These are phyloP conservation scores for Phycomyces blakesleeanus DNA, from an alignment of 192 early-diverging fungal species.

Conservation along the genomic window DNA sequence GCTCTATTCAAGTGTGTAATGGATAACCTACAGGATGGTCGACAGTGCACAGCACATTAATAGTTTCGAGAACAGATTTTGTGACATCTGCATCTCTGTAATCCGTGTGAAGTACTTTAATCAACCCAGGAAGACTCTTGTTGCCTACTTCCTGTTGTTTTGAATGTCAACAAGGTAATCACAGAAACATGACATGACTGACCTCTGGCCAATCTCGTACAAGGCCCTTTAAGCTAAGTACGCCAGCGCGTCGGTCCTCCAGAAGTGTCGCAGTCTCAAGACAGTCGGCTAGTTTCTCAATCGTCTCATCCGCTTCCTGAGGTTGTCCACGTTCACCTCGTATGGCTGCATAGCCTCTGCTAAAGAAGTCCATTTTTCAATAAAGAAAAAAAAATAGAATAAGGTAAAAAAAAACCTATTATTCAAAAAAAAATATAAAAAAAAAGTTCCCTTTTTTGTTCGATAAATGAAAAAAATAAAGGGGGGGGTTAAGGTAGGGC, in stretches of 20 bases:
- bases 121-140: slow-evolving; percentile 67
- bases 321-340: slow-evolving; percentile 60
- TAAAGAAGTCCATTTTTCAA: slow-evolving; percentile 56
- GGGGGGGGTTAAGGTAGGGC: too few species aligned
- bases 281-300: slow-evolving; percentile 81
- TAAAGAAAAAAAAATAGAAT: slow-evolving; percentile 2
- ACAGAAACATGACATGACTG: not conserved
- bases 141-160: slow-evolving; percentile 76
- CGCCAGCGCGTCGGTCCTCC: slow-evolving; percentile 88
- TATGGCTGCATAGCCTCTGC: slow-evolving; percentile 58
- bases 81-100: slow-evolving; percentile 80
- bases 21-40: slow-evolving; percentile 19
- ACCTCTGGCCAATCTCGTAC: slow-evolving; percentile 79
- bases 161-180: too few species aligned
- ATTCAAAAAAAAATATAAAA: slow-evolving; percentile 3
- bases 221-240: slow-evolving; percentile 81
- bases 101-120: slow-evolving; percentile 74
- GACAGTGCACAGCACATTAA: slow-evolving; percentile 68
- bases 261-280: slow-evolving; percentile 78
- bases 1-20: too few species aligned
- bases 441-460: slow-evolving; percentile 3
- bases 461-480: not conserved
- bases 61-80: slow-evolving; percentile 85
- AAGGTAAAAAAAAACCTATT: not conserved
- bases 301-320: slow-evolving; percentile 67